Conservation (phyloP, 305 asterid species). For the Solanum hybrid region DNA sequence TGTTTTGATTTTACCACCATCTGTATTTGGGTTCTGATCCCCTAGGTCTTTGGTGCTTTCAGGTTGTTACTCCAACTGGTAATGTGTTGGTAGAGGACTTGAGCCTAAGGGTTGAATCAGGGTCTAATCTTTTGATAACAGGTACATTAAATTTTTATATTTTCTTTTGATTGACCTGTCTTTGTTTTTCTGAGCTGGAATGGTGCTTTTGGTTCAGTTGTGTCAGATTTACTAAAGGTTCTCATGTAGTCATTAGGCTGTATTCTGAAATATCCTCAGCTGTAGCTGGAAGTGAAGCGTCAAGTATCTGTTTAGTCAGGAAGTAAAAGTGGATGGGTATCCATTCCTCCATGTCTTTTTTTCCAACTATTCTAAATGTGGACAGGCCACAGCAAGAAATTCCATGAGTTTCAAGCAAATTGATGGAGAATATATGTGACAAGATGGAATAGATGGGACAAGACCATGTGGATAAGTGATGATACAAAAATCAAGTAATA, state of each 20-base stretch:
- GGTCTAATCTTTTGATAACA: slow-evolving; percentile 95
- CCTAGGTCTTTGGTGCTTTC: slow-evolving; percentile 11
- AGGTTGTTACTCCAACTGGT: slow-evolving; percentile 98
- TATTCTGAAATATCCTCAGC: neutral
- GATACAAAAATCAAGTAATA: neutral
- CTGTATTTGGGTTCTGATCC: neutral
- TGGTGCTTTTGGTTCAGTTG: neutral
- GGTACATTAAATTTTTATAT: slow-evolving; percentile 31
- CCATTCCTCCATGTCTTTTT: neutral
- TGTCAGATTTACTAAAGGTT: neutral
- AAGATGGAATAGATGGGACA: neutral
- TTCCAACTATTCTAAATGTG: neutral
- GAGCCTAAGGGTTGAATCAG: slow-evolving; percentile 85
- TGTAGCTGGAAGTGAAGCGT: neutral
- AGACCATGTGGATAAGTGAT: neutral
- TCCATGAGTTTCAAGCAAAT: neutral
- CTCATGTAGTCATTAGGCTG: neutral
- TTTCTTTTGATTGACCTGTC: neutral
- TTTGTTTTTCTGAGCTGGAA: neutral
- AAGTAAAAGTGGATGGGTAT: neutral
- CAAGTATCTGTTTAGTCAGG: neutral
- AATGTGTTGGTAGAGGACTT: slow-evolving; percentile 91
- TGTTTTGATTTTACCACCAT: slow-evolving; percentile 11
- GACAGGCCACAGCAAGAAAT: neutral
- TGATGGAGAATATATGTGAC: too few relatives aligned